phyloP scores from a whole-genome alignment of 2,329 filamentous ascomycete species.

The Scolecobasidium constrictum region DNA sequence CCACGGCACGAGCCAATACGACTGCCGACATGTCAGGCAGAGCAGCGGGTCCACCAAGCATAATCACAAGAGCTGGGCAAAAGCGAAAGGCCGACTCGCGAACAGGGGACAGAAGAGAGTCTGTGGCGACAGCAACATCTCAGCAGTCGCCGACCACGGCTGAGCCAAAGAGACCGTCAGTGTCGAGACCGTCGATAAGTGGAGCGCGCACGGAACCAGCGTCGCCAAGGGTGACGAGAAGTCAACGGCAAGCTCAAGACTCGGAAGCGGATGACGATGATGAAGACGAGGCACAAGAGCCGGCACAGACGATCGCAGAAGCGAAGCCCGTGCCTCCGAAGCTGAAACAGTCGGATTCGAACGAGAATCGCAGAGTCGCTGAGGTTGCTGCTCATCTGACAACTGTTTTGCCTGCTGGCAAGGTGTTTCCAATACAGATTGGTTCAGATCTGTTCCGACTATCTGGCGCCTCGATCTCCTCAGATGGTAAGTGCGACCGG shows the following conservation, averaged over 20 bases:
- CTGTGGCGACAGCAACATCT: neutral
- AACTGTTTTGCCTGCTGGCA: slow-evolving; percentile 53
- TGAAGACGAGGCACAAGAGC: slow-evolving; percentile 3
- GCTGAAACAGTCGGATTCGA: slow-evolving; percentile 12
- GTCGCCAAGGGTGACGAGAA: neutral
- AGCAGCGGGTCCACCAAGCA: neutral
- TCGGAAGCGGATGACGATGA: slow-evolving; percentile 3
- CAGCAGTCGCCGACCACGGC: neutral
- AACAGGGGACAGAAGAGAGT: neutral
- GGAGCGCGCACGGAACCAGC: neutral
- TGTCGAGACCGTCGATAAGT: neutral
- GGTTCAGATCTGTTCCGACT: slow-evolving; percentile 58
- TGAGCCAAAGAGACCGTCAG: neutral
- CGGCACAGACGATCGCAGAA: neutral
- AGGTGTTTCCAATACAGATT: slow-evolving; percentile 62
- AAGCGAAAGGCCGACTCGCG: slow-evolving; percentile 10
- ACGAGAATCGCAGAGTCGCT: slow-evolving; percentile 22
- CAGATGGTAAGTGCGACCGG: slow-evolving; percentile 51
- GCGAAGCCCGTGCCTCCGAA: neutral
- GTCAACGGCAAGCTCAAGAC: neutral
- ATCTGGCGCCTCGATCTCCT: slow-evolving; percentile 59
- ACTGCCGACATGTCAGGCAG: neutral
- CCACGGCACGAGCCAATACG: neutral
- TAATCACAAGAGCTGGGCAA: slow-evolving; percentile 6
- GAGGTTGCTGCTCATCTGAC: slow-evolving; percentile 17